Evolutionary conservation across 768 basidiomycete species (phyloP), one percentile per base, ranked within the genome.

Genomic region (Kwoniella bestiolae): DNA sequence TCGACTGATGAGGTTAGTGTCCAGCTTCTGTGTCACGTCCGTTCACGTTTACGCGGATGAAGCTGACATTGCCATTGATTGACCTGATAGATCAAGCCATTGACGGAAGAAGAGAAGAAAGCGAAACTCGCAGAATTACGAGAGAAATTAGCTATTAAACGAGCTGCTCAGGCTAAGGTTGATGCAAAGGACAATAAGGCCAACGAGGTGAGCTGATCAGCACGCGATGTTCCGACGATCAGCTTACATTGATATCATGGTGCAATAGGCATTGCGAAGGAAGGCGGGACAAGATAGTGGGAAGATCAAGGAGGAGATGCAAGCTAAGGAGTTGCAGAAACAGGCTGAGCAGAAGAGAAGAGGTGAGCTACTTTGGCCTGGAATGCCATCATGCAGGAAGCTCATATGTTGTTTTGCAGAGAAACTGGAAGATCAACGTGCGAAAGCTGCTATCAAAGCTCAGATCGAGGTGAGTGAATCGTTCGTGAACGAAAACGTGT

Each of bases 71-170:
- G 35, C 63, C 45, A 47, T 45, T 11, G 41, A 0, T 32, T 2
- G 35, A 23, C 16, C 5, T 11, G 2, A 28, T 35, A 92, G 92
- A 87, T 97, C 81, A 93, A 92, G 78, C 94, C 95, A 0, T 80
- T 99, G 56, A 97, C 94, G 0, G 94, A 97, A 81, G 93, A 94
- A 74, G 93, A 98, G 82, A 95, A 89, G 84, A 86, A 87, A 64
- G 83, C 87, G 70, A 91, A 88, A 75, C 84, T 98, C 0, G 87
- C 82, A 0, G 95, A 96, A 68, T 82, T 99, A 64, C 85, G 87
- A 26, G 83, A 85, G 59, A 92, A 89, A 82, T 88, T 97, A 86
- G 84, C 86, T 0, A 88, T 85, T 63, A 98, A 97, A 80, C 87
- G 91, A 1, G 85, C 88, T 1, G 81, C 76, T 56, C 92, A 92